phyloP scores from a whole-genome alignment of 2,329 filamentous ascomycete species.

The Chrysoporthe puriensis region DNA sequence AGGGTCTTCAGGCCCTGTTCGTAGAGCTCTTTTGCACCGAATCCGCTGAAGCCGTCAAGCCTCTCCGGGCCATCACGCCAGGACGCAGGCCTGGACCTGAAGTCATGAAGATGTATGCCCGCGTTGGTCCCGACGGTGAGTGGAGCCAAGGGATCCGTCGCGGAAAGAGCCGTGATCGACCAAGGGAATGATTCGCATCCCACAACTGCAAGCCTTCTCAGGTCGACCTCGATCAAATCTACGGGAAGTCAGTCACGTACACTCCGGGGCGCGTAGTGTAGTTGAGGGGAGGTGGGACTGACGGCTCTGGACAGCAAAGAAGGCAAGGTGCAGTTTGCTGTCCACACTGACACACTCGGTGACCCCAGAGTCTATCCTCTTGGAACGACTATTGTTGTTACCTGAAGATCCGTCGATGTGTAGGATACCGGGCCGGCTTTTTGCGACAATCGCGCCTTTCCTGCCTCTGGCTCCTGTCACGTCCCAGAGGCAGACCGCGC shows the following conservation, averaged over 20 bases:
- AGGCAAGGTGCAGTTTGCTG: constrained; percentile 67
- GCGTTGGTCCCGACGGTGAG: constrained; percentile 83
- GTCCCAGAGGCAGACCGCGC: constrained; percentile 88
- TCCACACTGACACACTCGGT: constrained; percentile 86
- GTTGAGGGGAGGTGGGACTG: constrained; percentile 38
- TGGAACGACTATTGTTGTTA: constrained; percentile 53
- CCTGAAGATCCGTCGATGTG: constrained; percentile 56
- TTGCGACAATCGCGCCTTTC: constrained; percentile 66
- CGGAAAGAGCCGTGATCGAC: constrained; percentile 81
- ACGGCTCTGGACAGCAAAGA: constrained; percentile 78
- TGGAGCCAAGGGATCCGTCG: constrained; percentile 66
- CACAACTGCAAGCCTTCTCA: constrained; percentile 71
- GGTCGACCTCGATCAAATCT: constrained; percentile 79
- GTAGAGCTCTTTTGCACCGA: constrained; percentile 38
- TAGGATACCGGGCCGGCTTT: constrained; percentile 69
- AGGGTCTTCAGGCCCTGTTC: constrained; percentile 40
- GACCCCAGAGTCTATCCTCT: constrained; percentile 72
- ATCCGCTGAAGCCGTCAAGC: constrained; percentile 39
- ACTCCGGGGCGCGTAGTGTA: neutral
- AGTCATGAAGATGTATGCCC: constrained; percentile 83
- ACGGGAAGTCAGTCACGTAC: constrained; percentile 26
- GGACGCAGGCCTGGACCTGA: constrained; percentile 51
- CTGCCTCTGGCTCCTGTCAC: constrained; percentile 58
- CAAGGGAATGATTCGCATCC: constrained; percentile 76
- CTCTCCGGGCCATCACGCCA: constrained; percentile 41